phyloP scores from a whole-genome alignment of 345 rosid genomes.

The Salix purpurea region DNA sequence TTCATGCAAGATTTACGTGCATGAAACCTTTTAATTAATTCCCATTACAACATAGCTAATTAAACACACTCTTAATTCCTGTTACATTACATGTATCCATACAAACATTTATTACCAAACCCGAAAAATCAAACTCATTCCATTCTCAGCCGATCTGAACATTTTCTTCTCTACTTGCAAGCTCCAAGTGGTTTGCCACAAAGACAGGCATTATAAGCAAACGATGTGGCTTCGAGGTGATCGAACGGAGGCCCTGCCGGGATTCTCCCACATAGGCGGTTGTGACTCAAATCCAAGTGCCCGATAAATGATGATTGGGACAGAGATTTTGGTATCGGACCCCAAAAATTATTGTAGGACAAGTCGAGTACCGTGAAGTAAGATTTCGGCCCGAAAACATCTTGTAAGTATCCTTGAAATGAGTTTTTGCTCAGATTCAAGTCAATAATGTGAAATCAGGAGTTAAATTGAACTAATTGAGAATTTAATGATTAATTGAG shows the following conservation, averaged over 20 bases:
- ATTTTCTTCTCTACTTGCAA: slow-evolving; percentile 27
- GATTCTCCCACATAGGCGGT: slow-evolving; percentile 76
- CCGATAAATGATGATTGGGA: slow-evolving; percentile 62
- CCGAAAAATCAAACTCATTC: neutral
- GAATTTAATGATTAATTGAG: too few species aligned
- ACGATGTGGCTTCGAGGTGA: slow-evolving; percentile 80
- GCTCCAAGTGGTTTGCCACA: slow-evolving; percentile 73
- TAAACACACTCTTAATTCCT: neutral
- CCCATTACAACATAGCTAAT: neutral
- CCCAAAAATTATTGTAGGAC: slow-evolving; percentile 55
- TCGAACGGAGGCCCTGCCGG: slow-evolving; percentile 74
- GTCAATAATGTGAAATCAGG: neutral
- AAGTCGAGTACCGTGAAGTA: slow-evolving; percentile 71
- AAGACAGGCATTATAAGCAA: slow-evolving; percentile 61
- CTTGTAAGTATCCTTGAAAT: slow-evolving; percentile 53
- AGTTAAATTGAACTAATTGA: too few species aligned
- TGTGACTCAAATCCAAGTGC: slow-evolving; percentile 82
- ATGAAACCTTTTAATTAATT: neutral
- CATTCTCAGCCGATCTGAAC: neutral
- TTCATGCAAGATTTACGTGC: slow-evolving; percentile 11
- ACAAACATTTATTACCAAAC: neutral
- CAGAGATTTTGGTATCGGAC: slow-evolving; percentile 57
- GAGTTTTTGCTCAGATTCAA: slow-evolving; percentile 64
- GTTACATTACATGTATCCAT: neutral
- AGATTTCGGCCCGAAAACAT: slow-evolving; percentile 66